Percentiles rank a stretch among this genome's conserved stretches.
Conservation (phyloP, 257 asterid species). For the Fraxinus pennsylvanica region DNA sequence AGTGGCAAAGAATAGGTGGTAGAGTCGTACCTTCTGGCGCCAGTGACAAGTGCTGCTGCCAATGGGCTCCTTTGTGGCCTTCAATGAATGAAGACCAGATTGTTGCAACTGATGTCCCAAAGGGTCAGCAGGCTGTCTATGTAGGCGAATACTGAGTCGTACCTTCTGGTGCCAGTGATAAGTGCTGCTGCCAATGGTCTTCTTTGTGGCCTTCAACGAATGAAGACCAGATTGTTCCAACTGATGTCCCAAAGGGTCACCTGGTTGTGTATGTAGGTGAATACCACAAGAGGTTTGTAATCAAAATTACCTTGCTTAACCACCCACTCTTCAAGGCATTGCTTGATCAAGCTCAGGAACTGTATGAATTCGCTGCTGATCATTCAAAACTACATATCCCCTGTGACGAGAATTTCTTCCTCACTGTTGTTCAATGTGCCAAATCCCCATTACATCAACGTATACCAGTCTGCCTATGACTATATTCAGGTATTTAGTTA, state of each 20-base stretch:
- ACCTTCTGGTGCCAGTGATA: slow-evolving; percentile 42
- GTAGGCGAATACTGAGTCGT: slow-evolving; percentile 62
- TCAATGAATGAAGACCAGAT: slow-evolving; percentile 41
- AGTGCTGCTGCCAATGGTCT: slow-evolving; percentile 63
- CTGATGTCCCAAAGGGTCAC: slow-evolving; percentile 91
- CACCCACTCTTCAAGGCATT: slow-evolving; percentile 77
- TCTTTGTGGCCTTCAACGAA: slow-evolving; percentile 41
- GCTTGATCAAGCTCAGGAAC: slow-evolving; percentile 82
- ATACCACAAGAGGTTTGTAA: slow-evolving; percentile 65
- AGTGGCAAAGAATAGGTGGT: slow-evolving; percentile 44
- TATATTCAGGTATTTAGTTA: not conserved
- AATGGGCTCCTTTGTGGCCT: slow-evolving; percentile 50
- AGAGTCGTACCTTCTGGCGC: slow-evolving; percentile 43
- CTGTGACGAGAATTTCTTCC: slow-evolving; percentile 76
- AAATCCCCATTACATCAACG: slow-evolving; percentile 54
- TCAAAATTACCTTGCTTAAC: slow-evolving; percentile 63
- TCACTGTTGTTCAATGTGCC: slow-evolving; percentile 64
- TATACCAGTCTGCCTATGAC: slow-evolving; percentile 46
- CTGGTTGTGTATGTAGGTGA: slow-evolving; percentile 83
- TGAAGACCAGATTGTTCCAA: slow-evolving; percentile 55
- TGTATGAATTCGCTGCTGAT: slow-evolving; percentile 54
- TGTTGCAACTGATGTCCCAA: slow-evolving; percentile 80
- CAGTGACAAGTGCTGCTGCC: slow-evolving; percentile 55
- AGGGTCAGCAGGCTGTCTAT: slow-evolving; percentile 81
- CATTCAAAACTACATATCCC: slow-evolving; percentile 74